These are phyloP conservation scores for Eutrema japonicum DNA, from an alignment of 345 rosid genomes.

Conservation along the genomic window DNA sequence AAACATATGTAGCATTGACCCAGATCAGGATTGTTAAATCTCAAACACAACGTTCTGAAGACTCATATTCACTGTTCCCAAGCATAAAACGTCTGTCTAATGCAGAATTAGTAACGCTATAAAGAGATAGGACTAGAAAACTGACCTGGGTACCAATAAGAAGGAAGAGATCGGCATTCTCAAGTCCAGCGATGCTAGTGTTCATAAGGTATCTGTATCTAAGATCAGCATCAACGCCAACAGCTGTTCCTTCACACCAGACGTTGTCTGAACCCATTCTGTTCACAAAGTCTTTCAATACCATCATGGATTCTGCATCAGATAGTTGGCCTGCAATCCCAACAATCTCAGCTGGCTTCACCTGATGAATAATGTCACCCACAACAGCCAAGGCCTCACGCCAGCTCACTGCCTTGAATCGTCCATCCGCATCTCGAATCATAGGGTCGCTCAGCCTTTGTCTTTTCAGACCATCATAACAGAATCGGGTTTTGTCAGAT, in stretches of 20 bases:
- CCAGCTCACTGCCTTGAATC: slow-evolving; percentile 88
- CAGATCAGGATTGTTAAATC: background rate
- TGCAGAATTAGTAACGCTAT: background rate
- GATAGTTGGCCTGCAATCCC: slow-evolving; percentile 91
- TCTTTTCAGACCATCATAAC: slow-evolving; percentile 95
- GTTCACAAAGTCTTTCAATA: slow-evolving; percentile 86
- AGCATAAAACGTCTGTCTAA: background rate
- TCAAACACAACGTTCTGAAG: background rate
- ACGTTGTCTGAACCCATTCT: slow-evolving; percentile 87
- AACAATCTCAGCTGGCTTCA: slow-evolving; percentile 78
- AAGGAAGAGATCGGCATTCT: slow-evolving; percentile 89
- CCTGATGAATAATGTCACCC: slow-evolving; percentile 76
- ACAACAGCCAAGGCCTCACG: slow-evolving; percentile 88
- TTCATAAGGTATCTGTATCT: slow-evolving; percentile 90
- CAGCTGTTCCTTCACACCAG: slow-evolving; percentile 88
- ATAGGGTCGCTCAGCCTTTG: slow-evolving; percentile 97
- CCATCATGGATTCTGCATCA: slow-evolving; percentile 99
- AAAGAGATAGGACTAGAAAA: background rate
- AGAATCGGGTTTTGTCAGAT: slow-evolving; percentile 93
- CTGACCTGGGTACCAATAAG: slow-evolving; percentile 92
- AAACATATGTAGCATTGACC: background rate
- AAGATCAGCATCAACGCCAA: slow-evolving; percentile 73
- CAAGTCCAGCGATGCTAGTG: slow-evolving; percentile 80
- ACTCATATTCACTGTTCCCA: background rate
- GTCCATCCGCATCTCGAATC: slow-evolving; percentile 90